Evolutionary conservation across 2,329 filamentous ascomycete genomes (phyloP), one percentile per base, ranked within the genome.

Genomic region (Hypoxylon sp.): DNA sequence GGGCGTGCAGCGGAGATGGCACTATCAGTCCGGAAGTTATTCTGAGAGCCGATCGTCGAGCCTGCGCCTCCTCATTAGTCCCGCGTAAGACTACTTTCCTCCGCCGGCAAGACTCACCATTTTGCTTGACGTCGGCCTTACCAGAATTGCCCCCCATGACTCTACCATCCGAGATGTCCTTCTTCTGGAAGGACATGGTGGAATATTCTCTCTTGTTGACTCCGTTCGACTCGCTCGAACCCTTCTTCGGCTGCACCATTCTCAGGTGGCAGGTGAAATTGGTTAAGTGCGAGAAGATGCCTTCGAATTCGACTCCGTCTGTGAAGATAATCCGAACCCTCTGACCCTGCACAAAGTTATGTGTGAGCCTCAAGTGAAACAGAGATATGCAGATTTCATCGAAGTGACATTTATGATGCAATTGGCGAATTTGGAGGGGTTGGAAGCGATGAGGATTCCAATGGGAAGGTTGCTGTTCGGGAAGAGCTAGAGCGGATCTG

Each of bases 1-100:
- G 86, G 82, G 70, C 91, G 88, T 74, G 87, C 87, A 71, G 92
- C 92, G 6, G 94, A 96, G 70, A 98, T 98, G 75, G 96, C 93
- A 35, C 89, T 85, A 78, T 98, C 95, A 24, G 95, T 98, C 70
- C 92, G 91, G 82, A 98, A 98, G 24, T 85, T 87, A 24, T 94
- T 98, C 71, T 92, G 91, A 81, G 98, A 97, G 19, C 85, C 87
- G 63, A 87, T 81, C 46, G 88, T 83, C 73, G 87, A 86, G 70
- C 92, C 93, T 96, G 70, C 1, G 33, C 26, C 47, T 29, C 24
- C 26, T 29, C 26, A 47, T 66, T 58, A 68, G 48, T 22, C n/a
- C 44, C 13, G 47, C 51, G 35, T 58, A 22, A 31, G 17, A 56
- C 33, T 11, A 62, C 50, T 29, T 44, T 33, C 44, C 46, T 31